Base-by-base conservation (phyloP, 1,284 basidiomycete genomes). In the Austroboletus novae-zelandiae region DNA sequence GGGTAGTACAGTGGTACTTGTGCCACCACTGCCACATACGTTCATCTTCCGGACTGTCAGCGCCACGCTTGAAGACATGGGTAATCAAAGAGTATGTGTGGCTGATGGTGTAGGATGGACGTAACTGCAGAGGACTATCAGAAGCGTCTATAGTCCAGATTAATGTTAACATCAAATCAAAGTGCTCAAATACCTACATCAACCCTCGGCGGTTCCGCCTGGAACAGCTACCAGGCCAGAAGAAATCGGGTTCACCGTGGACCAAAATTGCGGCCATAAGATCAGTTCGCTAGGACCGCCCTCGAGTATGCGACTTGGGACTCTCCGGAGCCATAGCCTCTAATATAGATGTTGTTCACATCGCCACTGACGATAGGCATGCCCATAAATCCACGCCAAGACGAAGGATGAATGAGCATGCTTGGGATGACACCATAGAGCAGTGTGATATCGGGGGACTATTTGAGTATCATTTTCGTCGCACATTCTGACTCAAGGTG, bases 391-490 rank as follows among this genome's bases (percentile, higher is more conserved):
- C 55, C 54, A 4, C 54, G 43, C 50, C 46, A 56, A n/a, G 41
- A 32, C 2, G 54, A 32, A 8, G 31, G 32, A 18, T 49, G 14
- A 14, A 43, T n/a, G 20, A 57, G 55, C 4, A 25, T 10, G 13
- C 20, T 27, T n/a, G 45, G n/a, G 14, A 46, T 43, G 3, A 31
- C 40, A 8, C 55, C 54, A 0, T 53, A 56, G 14, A 48, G 36
- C 2, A 50, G 55, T 9, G 57, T 42, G 39, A 56, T 56, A 15
- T 56, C 54, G 10, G 54, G 54, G 5, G 49, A 57, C 55, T 57
- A 36, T 9, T 17, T n/a, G 9, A 25, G 11, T 36, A 23, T 23
- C 20, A 23, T 4, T 23, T 23, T 23, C 20, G 3, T 2, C 5
- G 20, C 20, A 23, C 20, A 2, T 23, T 23, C 20, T 15, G n/a